Evolutionary conservation across 2,329 filamentous ascomycete genomes (phyloP), one percentile per base, ranked within the genome.

Genomic region (Pyrenophora tritici-repentis): DNA sequence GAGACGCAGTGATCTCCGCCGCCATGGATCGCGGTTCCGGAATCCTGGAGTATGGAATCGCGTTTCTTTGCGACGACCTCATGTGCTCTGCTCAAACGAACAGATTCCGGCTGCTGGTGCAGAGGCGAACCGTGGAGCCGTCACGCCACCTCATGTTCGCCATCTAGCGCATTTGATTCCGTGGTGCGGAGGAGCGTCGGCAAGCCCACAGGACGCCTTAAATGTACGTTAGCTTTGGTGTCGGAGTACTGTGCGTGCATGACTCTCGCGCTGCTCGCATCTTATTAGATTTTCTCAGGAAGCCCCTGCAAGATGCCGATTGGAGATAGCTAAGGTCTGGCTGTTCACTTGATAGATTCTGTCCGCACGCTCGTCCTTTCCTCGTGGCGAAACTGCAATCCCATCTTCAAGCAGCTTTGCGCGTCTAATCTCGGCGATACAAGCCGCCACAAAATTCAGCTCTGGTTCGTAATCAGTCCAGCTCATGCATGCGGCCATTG

Each of bases 391-490:
- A 29, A 29, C 9, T 29, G 9, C 9, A 9, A 29, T 12, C 4
- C 26, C 26, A 29, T 29, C 9, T 29, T 29, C 4, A 26, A 20
- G 13, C 17, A 41, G 36, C 37, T 26, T 17, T 13, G 4, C 14
- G 10, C 13, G 8, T 42, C 14, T 33, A 32, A 17, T 22, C 29
- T 33, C 37, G 26, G 48, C 37, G 14, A 51, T 26, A 43, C 32
- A 41, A 41, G 36, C 48, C 48, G 41, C 42, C 31, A 22, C n/a
- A 36, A 32, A 42, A 36, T 7, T 7, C 42, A 42, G 18, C 18
- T 20, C 18, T 20, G 18, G 16, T 40, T 34, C 32, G 33, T 20
- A 2, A 29, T 29, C 26, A 29, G 9, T 9, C 26, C 26, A 29
- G 26, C 26, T 29, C 10, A 10, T 29, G 26, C 26, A 29, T 10